phyloP scores from a whole-genome alignment of 106 monocot species.

The Dioscorea alata region DNA sequence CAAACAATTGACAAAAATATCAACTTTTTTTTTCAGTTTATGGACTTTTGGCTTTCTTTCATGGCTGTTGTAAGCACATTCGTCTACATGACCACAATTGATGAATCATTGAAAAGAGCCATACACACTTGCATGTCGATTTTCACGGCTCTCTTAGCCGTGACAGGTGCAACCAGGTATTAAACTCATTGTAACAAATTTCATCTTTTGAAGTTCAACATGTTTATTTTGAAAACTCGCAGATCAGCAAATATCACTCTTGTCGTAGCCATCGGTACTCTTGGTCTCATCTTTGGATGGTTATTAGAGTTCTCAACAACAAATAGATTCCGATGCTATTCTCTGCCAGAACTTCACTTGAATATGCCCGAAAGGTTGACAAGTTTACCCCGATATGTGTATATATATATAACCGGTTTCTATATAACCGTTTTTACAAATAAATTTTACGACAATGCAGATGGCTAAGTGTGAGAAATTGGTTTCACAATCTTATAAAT shows the following conservation, averaged over 20 bases:
- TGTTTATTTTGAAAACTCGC: slow-evolving; percentile 7
- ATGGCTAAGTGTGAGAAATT: slow-evolving; percentile 44
- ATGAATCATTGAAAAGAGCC: slow-evolving; percentile 76
- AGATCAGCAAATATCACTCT: slow-evolving; percentile 73
- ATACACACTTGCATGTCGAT: slow-evolving; percentile 68
- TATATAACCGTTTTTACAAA: not conserved
- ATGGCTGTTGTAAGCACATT: slow-evolving; percentile 97
- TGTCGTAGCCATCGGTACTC: slow-evolving; percentile 74
- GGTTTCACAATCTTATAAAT: slow-evolving; percentile 42
- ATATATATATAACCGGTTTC: not conserved
- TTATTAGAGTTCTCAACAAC: slow-evolving; percentile 59
- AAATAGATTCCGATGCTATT: slow-evolving; percentile 25
- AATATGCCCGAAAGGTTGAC: slow-evolving; percentile 39
- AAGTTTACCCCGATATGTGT: not conserved
- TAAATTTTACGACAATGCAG: slow-evolving; percentile 20
- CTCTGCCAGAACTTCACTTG: slow-evolving; percentile 18
- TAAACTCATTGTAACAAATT: not conserved
- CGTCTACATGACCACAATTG: slow-evolving; percentile 70
- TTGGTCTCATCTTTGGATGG: slow-evolving; percentile 84
- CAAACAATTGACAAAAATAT: too few relatives aligned
- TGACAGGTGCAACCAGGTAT: slow-evolving; percentile 76
- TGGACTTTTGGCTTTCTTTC: slow-evolving; percentile 99
- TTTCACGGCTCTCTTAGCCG: slow-evolving; percentile 84
- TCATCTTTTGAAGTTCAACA: not conserved
- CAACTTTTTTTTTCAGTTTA: slow-evolving; percentile 57